A percentile compares a stretch with the other conserved stretches of the same genome.
phyloP scores from a whole-genome alignment of 345 rosid species.

The Leavenworthia alabamica region DNA sequence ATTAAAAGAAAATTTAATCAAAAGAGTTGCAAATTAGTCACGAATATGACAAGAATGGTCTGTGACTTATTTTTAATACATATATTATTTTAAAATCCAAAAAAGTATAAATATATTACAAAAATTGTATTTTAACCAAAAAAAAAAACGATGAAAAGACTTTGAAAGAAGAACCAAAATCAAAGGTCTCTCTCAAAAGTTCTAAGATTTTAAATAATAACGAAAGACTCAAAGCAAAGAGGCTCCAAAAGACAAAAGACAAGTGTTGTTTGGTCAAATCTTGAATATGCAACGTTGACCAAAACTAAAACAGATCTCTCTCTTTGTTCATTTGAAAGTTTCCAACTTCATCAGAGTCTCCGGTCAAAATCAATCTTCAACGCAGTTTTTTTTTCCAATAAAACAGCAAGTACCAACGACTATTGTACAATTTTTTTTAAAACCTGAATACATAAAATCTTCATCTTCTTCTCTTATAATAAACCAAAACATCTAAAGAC shows the following conservation, averaged over 20 bases:
- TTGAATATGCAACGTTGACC: slow-evolving; percentile 15
- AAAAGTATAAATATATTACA: not conserved
- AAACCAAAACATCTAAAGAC: slow-evolving; percentile 1
- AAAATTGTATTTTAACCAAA: not conserved
- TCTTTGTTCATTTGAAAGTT: slow-evolving; percentile 14
- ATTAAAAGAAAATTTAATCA: not conserved
- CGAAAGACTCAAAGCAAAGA: not conserved
- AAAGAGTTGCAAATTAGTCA: not conserved
- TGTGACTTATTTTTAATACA: not conserved
- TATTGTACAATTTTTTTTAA: slow-evolving; percentile 1
- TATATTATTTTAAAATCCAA: not conserved
- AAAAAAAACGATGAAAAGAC: not conserved
- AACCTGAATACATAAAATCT: slow-evolving; percentile 11
- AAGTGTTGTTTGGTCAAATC: slow-evolving; percentile 13
- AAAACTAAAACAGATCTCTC: slow-evolving; percentile 13
- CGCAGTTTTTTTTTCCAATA: slow-evolving; percentile 2
- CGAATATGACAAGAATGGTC: not conserved
- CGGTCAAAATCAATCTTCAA: slow-evolving; percentile 21
- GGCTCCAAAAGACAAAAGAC: not conserved
- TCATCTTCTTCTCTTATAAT: slow-evolving; percentile 9
- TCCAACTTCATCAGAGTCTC: slow-evolving; percentile 12
- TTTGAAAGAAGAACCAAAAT: not conserved
- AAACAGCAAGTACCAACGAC: slow-evolving; percentile 24
- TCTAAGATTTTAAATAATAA: not conserved
- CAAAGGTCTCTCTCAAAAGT: not conserved